Conservation (phyloP, 805 yeast genomes). For the Candida argentea region DNA sequence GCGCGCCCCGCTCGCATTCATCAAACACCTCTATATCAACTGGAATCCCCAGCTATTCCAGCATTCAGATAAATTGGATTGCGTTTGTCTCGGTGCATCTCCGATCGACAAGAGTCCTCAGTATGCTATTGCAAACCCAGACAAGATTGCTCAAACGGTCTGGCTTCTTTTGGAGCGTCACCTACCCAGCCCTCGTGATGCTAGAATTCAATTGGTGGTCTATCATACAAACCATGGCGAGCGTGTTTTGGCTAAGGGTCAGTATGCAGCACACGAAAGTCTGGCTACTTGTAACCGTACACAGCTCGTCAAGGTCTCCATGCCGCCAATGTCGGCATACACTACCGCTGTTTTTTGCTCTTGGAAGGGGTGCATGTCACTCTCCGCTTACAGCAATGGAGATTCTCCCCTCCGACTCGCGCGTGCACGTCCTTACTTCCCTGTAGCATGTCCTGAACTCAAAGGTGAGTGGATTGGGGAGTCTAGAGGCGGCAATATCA, state of each 20-base stretch:
- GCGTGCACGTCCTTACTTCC: conserved; percentile 21
- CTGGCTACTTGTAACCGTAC: conserved; percentile 28
- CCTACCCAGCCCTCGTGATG: conserved; percentile 10
- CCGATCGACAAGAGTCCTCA: conserved; percentile 29
- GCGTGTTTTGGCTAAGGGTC: conserved; percentile 17
- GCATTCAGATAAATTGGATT: no score
- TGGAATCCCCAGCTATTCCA: conserved; percentile 41
- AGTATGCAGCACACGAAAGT: conserved; percentile 12
- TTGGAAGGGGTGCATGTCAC: conserved; percentile 16
- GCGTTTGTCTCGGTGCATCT: no score
- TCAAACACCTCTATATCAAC: conserved; percentile 60
- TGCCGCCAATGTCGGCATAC: conserved; percentile 15
- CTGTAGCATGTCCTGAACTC: conserved; percentile 9
- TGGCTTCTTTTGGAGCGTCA: conserved; percentile 46
- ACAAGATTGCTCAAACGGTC: conserved; percentile 17
- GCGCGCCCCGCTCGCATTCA: no score
- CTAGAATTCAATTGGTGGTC: conserved; percentile 7
- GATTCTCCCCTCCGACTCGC: conserved; percentile 11
- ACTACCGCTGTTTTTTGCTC: conserved; percentile 14
- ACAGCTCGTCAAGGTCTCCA: conserved; percentile 19
- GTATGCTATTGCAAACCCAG: conserved; percentile 26
- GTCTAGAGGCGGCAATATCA: conserved; percentile 48
- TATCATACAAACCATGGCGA: conserved; percentile 19
- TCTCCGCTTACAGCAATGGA: conserved; percentile 20
- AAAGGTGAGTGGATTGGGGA: conserved; percentile 36